Evolutionary conservation across 2,329 filamentous ascomycete species (phyloP), one percentile per base, ranked within the genome.

Genomic region (Cercospora canescens): DNA sequence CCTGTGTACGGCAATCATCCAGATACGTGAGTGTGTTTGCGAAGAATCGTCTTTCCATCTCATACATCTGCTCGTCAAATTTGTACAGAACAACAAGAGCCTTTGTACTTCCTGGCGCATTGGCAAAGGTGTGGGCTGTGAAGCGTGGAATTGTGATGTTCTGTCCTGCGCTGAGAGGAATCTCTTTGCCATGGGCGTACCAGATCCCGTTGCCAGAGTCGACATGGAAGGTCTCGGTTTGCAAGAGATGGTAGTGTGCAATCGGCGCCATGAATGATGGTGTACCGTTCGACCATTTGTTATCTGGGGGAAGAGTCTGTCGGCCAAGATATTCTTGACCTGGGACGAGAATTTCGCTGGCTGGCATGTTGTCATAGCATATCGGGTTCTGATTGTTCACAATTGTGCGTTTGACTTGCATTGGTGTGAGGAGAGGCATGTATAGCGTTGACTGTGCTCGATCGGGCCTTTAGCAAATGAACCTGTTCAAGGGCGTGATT

Each of bases 41-140:
- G 56, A 70, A 70, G 41, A 66, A 71, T 12, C 58, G 39, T 60
- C 63, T 59, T 52, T 71, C 68, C 66, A 67, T 66, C 39, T 62
- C 62, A 14, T 55, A 70, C 18, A 59, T 59, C 57, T 70, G 68
- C 41, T 45, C 50, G 54, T 71, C 67, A 54, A 67, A 67, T 16
- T 67, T 54, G 21, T 65, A 69, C 12, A 57, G 28, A 48, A 69
- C 66, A 7, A 58, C 39, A 14, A 69, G 37, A 6, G 65, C 60
- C 55, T 71, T 65, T 28, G 55, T 64, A 21, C 45, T 55, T 14
- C 55, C 62, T 9, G 66, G 63, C 11, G 60, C 26, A 45, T 64
- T 67, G 34, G 67, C 65, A 30, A 71, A 71, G 1, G 62, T 54
- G 41, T 71, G 69, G n/a, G 48, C 60, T 2, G 48, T 34, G 52